phyloP scores from a whole-genome alignment of 2,329 filamentous ascomycete species.

The Aspergillus thermomutatus region DNA sequence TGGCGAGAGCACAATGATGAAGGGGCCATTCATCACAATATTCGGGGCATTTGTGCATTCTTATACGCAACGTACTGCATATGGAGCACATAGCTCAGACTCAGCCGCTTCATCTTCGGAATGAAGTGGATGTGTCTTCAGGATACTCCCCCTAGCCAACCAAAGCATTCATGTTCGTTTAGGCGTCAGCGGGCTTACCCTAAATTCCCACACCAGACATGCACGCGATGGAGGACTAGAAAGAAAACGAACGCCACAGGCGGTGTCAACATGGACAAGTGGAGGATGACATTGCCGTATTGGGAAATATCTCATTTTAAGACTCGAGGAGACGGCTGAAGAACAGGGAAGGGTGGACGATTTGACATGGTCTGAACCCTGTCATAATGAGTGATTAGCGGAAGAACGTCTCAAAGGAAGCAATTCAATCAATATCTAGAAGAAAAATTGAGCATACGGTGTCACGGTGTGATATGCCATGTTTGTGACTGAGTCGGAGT shows the following conservation, averaged over 20 bases:
- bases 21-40: neutral
- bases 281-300: neutral
- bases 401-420: neutral
- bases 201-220: neutral
- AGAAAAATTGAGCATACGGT: neutral
- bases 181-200: neutral
- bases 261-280: neutral
- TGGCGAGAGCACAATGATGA: neutral
- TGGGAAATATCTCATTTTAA: neutral
- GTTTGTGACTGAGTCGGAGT: neutral
- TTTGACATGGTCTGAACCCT: neutral
- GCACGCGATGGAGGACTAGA: neutral
- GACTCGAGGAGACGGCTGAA: neutral
- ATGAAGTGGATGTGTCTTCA: neutral
- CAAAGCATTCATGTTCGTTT: neutral
- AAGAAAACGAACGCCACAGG: neutral
- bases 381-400: neutral
- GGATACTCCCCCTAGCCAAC: neutral
- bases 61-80: neutral
- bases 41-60: neutral
- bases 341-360: neutral
- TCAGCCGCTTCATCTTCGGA: neutral
- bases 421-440: neutral
- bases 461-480: neutral
- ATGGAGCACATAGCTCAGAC: neutral